Percentiles rank a stretch among this genome's conserved stretches.
Conservation (phyloP, 2,329 filamentous ascomycete genomes). For the Scortechinia acanthostroma region DNA sequence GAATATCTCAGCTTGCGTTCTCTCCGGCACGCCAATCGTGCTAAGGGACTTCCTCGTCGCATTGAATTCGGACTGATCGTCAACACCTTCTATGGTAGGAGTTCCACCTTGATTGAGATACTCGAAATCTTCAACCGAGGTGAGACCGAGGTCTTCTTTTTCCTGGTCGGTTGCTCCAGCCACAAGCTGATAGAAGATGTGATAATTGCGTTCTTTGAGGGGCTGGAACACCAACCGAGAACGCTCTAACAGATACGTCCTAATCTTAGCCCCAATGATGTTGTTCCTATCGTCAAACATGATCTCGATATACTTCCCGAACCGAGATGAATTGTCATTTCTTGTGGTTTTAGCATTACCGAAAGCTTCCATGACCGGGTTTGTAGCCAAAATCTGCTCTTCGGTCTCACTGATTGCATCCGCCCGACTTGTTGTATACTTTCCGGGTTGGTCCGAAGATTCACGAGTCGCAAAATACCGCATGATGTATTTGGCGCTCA, state of each 20-base stretch:
- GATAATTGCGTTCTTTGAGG: slow-evolving; percentile 95
- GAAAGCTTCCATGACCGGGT: slow-evolving; percentile 99
- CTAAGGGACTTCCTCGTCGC: slow-evolving; percentile 79
- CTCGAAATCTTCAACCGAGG: slow-evolving; percentile 83
- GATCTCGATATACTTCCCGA: slow-evolving; percentile 99
- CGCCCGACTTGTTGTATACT: slow-evolving; percentile 66
- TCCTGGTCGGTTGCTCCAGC: slow-evolving; percentile 83
- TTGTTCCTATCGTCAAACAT: slow-evolving; percentile 94
- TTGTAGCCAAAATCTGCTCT: slow-evolving; percentile 95
- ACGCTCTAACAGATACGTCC: slow-evolving; percentile 89
- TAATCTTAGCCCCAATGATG: slow-evolving; percentile 95
- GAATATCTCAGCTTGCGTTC: slow-evolving; percentile 80
- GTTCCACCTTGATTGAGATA: slow-evolving; percentile 94
- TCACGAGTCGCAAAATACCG: slow-evolving; percentile 97
- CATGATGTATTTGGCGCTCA: slow-evolving; percentile 99
- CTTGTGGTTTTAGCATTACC: slow-evolving; percentile 99
- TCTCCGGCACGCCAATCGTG: slow-evolving; percentile 74
- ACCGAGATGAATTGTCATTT: slow-evolving; percentile 97
- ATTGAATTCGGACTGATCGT: slow-evolving; percentile 88
- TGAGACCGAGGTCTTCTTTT: slow-evolving; percentile 70
- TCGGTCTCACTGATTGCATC: slow-evolving; percentile 93
- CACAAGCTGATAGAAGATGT: slow-evolving; percentile 96
- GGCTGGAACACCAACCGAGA: slow-evolving; percentile 96
- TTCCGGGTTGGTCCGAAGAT: slow-evolving; percentile 78
- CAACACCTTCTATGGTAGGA: slow-evolving; percentile 84